Conservation (phyloP, 176 grass and related monocot species). For the Juncus inflexus region DNA sequence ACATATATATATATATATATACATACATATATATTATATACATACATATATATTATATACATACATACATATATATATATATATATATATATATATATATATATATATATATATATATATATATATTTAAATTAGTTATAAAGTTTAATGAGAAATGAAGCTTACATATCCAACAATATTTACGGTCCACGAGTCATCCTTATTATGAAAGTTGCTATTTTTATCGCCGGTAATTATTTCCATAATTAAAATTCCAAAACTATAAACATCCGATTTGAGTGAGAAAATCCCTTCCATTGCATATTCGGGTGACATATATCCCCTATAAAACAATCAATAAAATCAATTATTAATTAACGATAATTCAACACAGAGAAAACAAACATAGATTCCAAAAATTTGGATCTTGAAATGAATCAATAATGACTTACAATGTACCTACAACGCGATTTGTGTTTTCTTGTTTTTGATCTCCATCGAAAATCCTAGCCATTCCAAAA, state of each 20-base stretch:
- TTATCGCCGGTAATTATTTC: slow-evolving; percentile 51
- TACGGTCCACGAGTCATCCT: slow-evolving; percentile 30
- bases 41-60: too few species aligned
- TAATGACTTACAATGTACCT: slow-evolving; percentile 43
- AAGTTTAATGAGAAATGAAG: not conserved
- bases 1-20: too few species aligned
- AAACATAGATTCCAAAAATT: too few species aligned
- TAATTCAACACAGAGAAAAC: too few species aligned
- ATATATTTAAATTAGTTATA: too few species aligned
- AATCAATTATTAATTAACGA: not conserved
- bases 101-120: too few species aligned
- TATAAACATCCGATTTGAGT: slow-evolving; percentile 57
- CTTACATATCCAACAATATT: slow-evolving; percentile 60
- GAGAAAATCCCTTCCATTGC: slow-evolving; percentile 58
- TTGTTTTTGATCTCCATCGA: slow-evolving; percentile 50
- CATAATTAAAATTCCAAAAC: slow-evolving; percentile 44
- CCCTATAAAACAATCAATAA: slow-evolving; percentile 15
- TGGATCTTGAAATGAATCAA: too few species aligned
- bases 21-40: too few species aligned
- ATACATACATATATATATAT: too few species aligned
- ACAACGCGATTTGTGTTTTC: slow-evolving; percentile 47
- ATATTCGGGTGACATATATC: slow-evolving; percentile 62
- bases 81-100: too few species aligned
- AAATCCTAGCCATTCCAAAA: slow-evolving; percentile 67
- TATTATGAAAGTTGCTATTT: slow-evolving; percentile 36